Evolutionary conservation across 441 rosid species (phyloP), one percentile per base, ranked within the genome.

Genomic region (Adansonia gregorii): DNA sequence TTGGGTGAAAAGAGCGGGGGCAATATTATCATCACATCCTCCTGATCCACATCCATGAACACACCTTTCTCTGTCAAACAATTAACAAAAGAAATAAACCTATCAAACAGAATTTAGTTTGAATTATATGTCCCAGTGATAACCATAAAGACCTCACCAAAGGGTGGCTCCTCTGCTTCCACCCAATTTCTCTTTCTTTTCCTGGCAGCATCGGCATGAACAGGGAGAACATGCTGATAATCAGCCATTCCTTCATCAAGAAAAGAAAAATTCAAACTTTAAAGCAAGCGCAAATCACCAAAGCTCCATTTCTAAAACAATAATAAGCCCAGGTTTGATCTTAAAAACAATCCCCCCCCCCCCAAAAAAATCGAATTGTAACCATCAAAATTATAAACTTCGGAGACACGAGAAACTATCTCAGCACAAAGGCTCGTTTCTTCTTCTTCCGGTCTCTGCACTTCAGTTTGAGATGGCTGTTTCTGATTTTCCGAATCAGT

Each of bases 151-250:
- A 66, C 15, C 70, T 79, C 75, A 92, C 95, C 97, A 82, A 83
- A 81, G 52, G 79, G 82, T 10, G 91, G 85, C 24, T 86, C 85
- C 70, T 74, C 87, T 75, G 84, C 56, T 82, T 94, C 97, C 48
- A 83, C 78, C 89, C 90, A 86, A 73, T 84, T 88, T 85, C 91
- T 87, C 89, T 91, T 93, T 80, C 85, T 93, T 83, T 85, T 82
- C 76, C 83, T 83, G 14, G 97, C 93, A 79, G 80, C 81, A 69
- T 92, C 91, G 4, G 97, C 96, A 56, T 96, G 98, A 86, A 94
- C 93, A 72, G 95, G 86, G 67, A 96, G 85, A 73, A 96, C 98
- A 87, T 94, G 98, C 85, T 96, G 98, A 81, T 93, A 96, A 81
- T 96, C 99, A 49, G 79, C 97, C 98, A 94, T 94, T 72, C 99